Base-by-base conservation (phyloP, 1,284 basidiomycete genomes). In the Ganoderma sp. region DNA sequence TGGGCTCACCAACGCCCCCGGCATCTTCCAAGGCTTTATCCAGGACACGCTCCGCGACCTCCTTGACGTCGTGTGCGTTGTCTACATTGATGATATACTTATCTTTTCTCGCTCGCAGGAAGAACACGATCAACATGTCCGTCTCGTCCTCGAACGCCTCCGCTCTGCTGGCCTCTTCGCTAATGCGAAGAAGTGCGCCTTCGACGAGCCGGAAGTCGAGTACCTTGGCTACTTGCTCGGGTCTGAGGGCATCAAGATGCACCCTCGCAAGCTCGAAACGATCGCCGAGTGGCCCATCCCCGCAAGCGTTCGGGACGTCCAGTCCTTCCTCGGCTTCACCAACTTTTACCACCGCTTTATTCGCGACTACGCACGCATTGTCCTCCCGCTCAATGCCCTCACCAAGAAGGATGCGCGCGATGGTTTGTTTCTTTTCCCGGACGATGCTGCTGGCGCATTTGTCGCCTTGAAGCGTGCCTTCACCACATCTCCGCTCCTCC, bases 271-370 rank as follows among this genome's bases (percentile, higher is more conserved):
- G 73, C 69, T 87, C 0, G 41, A 76, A 1, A 75, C 77, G 0
- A 77, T 85, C 39, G 42, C 63, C 0, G 67, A 76, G 6, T 87
- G 84, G 84, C 81, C 79, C 0, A 28, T 41, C 0, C 84, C 84
- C 0, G 67, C 42, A 0, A 74, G 66, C 2, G 69, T 81, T 19
- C 71, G 74, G 43, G 74, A 81, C 10, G 60, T 81, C n/a, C 78
- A 80, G 65, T 71, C 67, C 2, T 83, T 81, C 75, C 73, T 82
- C 7, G 80, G 81, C 28, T 78, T 82, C 42, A 76, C 74, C 28
- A 81, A 81, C 71, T 84, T 80, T 72, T 84, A 80, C 67, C 71
- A 79, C 2, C 74, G 78, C 12, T 86, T 85, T 69, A 81, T 86
- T 34, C 43, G 73, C 12, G 66, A 75, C 41, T 85, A 79, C 70